Conservation (phyloP, 1,284 basidiomycete genomes). For the Trichosporon sp. region DNA sequence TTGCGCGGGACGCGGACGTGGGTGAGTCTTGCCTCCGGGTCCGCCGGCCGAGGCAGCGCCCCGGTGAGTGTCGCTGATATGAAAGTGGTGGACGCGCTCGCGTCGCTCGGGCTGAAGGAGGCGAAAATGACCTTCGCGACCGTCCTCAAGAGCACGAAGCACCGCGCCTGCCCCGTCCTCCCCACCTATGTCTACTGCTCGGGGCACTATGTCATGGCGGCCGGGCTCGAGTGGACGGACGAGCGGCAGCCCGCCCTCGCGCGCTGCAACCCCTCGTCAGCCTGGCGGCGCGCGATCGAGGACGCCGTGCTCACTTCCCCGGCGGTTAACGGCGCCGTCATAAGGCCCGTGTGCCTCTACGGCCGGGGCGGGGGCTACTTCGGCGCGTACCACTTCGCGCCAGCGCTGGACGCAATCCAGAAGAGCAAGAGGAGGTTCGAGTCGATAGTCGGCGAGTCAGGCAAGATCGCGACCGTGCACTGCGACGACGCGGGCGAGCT, state of each 20-base stretch:
- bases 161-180: constrained; percentile 4
- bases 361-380: constrained; percentile 13
- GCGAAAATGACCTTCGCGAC: constrained; percentile 39
- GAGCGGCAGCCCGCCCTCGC: constrained; percentile 26
- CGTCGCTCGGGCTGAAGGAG: constrained; percentile 34
- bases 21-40: constrained; percentile 47
- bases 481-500: constrained; percentile 56
- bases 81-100: constrained; percentile 49
- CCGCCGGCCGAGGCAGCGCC: too few species aligned
- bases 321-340: constrained; percentile 16
- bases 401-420: constrained; percentile 38
- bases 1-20: constrained; percentile 54
- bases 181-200: constrained; percentile 55
- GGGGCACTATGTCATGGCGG: constrained; percentile 53
- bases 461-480: constrained; percentile 52
- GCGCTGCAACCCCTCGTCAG: constrained; percentile 23
- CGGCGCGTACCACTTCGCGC: constrained; percentile 44
- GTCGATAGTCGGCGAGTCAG: constrained; percentile 30
- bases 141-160: not conserved
- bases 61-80: too few species aligned
- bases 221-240: constrained; percentile 34
- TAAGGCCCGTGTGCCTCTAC: constrained; percentile 45
- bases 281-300: constrained; percentile 38
- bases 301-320: constrained; percentile 28
- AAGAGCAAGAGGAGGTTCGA: constrained; percentile 48